Conservation (phyloP, 1,284 basidiomycete genomes). For the Schizopora paradoxa region DNA sequence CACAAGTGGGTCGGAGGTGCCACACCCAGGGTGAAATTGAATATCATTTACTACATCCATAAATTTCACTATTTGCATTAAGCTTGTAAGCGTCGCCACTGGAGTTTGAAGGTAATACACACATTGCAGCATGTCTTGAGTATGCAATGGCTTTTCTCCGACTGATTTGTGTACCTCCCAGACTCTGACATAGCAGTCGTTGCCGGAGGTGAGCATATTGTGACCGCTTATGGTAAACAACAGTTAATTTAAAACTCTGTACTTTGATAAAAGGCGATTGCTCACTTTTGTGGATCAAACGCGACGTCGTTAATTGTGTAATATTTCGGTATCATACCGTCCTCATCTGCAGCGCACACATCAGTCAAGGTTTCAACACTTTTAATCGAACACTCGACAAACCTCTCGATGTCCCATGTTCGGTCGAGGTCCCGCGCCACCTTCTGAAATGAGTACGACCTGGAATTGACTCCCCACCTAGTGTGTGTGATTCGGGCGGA, state of each 20-base stretch:
- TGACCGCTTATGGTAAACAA: constrained; percentile 20
- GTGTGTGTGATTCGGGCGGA: constrained; percentile 1
- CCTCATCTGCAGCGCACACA: too few species aligned
- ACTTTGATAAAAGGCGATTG: not conserved
- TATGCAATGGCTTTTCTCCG: constrained; percentile 14
- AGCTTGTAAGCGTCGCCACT: not conserved
- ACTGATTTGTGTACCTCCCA: constrained; percentile 27
- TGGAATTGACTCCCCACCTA: not conserved
- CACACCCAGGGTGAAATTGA: constrained; percentile 24
- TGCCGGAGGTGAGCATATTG: constrained; percentile 29
- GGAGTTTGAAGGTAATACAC: not conserved
- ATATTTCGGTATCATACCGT: too few species aligned
- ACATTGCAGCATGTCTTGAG: constrained; percentile 6
- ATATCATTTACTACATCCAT: constrained; percentile 28
- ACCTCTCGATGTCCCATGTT: too few species aligned
- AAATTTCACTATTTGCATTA: constrained; percentile 22
- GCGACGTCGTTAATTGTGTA: constrained; percentile 29
- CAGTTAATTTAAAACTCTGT: constrained; percentile 6
- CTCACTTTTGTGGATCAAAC: constrained; percentile 32
- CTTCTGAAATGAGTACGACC: not conserved
- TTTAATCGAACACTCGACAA: too few species aligned
- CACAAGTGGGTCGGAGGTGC: constrained; percentile 20
- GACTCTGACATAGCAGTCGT: constrained; percentile 23
- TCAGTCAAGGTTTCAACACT: too few species aligned
- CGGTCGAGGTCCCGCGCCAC: not conserved